Percentiles rank a stretch among this genome's conserved stretches.
These are phyloP conservation scores for Phaeosphaeria sp. DNA, from an alignment of 2,329 filamentous ascomycete genomes.

Conservation along the genomic window DNA sequence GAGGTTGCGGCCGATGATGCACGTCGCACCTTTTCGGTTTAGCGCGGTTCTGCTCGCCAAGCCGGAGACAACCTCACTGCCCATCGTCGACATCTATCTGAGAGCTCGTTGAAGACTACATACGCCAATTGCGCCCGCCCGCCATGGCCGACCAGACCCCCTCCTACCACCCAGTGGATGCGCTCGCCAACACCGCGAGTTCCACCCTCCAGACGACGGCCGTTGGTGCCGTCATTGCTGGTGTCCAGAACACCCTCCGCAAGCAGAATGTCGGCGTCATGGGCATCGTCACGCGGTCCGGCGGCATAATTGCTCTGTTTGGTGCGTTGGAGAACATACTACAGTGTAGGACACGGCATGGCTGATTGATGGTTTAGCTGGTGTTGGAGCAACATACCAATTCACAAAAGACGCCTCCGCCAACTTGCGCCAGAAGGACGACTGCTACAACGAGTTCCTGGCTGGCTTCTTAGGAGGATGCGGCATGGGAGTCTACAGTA, in stretches of 20 bases:
- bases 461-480: conserved; percentile 79
- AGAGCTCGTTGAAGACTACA: conserved; percentile 29
- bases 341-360: not conserved
- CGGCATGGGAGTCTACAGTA: conserved; percentile 76
- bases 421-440: conserved; percentile 86
- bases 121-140: conserved; percentile 40
- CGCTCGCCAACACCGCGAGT: conserved; percentile 70
- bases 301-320: conserved; percentile 72
- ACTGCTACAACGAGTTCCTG: conserved; percentile 74
- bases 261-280: conserved; percentile 81
- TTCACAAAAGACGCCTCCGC: conserved; percentile 79
- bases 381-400: conserved; percentile 75
- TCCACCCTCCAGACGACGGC: conserved; percentile 69
- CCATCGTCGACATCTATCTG: not conserved
- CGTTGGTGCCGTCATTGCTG: conserved; percentile 74
- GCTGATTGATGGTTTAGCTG: conserved; percentile 61
- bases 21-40: conserved; percentile 6
- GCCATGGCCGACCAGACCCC: conserved; percentile 44
- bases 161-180: conserved; percentile 75
- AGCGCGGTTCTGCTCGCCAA: conserved; percentile 12
- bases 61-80: conserved; percentile 23
- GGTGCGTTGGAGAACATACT: conserved; percentile 56
- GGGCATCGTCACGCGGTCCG: conserved; percentile 80
- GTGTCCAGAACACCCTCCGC: conserved; percentile 84
- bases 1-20: conserved; percentile 13